Base-by-base conservation (phyloP, 1,284 basidiomycete genomes). In the Puccinia coronata region DNA sequence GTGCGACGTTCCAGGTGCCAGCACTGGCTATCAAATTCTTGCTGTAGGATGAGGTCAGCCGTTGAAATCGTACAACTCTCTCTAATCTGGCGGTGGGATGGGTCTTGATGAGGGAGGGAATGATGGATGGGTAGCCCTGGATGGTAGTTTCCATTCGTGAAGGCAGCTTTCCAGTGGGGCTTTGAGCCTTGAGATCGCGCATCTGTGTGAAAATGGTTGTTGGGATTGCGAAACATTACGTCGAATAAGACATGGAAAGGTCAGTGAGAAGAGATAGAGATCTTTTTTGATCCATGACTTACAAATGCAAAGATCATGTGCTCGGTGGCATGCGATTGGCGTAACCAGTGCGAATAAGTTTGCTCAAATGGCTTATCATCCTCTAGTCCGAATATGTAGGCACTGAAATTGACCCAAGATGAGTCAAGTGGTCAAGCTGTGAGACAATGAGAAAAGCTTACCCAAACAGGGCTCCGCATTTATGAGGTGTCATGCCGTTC, bases 1-100 rank as follows among this genome's bases (percentile, higher is more conserved):
- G 70, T 3, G 83, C 83, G 4, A 85, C 83, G 11, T 84, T 82
- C 85, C 85, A 86, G 5, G 82, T 84, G 25, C 43, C 49, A 18
- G 71, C 55, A 36, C 34, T 63, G 47, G 36, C 51, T 31, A 81
- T 74, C 14, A 81, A 61, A 49, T 81, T 67, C 20, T 53, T 67
- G 28, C 34, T 81, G 51, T 73, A 67, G 51, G 57, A 39, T 39
- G 51, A 12, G 18, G 63, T 72, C 16, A 65, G 20, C 65, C 61
- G 28, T 23, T 71, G 55, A 61, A 81, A 81, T 36, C 79, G 43
- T 23, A 51, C 59, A 9, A 81, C 79, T 53, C 18, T 39, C 61
- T 74, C 79, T 43, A 81, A 65, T 43, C 51, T 73, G 23, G 77
- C 71, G n/a, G 75, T 53, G 3, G 83, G 82, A 51, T 82, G 82